Evolutionary conservation across 164 flowering plant genomes (phyloP).

Genomic region (Umbilicus rupestris): DNA sequence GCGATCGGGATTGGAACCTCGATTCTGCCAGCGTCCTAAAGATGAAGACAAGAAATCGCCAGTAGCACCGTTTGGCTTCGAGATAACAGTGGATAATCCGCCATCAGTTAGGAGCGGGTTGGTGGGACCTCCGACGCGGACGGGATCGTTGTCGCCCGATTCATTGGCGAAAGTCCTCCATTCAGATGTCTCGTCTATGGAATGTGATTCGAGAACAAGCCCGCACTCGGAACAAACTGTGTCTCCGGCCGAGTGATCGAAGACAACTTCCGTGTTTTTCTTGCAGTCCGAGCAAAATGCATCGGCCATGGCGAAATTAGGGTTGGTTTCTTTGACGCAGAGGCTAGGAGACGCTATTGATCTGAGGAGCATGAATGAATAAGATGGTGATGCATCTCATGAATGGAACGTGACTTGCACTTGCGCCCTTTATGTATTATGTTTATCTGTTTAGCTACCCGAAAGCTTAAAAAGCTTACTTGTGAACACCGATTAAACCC

Average conservation of each 20-base stretch:
- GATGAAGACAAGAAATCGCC: slow-evolving; percentile 37
- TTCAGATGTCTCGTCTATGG: slow-evolving; percentile 50
- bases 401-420: no score
- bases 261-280: slow-evolving; percentile 38
- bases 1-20: slow-evolving; percentile 40
- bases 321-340: background rate
- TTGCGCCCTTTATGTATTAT: no score
- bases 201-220: slow-evolving; percentile 39
- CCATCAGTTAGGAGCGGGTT: slow-evolving; percentile 39
- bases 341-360: no score
- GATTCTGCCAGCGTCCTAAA: slow-evolving; percentile 41
- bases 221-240: slow-evolving; percentile 50
- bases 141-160: slow-evolving; percentile 39
- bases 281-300: slow-evolving; percentile 40
- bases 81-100: slow-evolving; percentile 39
- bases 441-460: no score
- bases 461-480: no score
- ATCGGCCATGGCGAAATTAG: slow-evolving; percentile 20
- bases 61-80: slow-evolving; percentile 41
- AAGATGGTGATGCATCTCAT: no score
- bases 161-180: slow-evolving; percentile 51
- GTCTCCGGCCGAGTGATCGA: slow-evolving; percentile 51
- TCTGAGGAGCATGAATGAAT: no score
- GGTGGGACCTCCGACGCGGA: slow-evolving; percentile 39
- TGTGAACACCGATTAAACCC: no score